Conservation (phyloP, 805 yeast genomes). For the Myxozyma mucilagina region DNA sequence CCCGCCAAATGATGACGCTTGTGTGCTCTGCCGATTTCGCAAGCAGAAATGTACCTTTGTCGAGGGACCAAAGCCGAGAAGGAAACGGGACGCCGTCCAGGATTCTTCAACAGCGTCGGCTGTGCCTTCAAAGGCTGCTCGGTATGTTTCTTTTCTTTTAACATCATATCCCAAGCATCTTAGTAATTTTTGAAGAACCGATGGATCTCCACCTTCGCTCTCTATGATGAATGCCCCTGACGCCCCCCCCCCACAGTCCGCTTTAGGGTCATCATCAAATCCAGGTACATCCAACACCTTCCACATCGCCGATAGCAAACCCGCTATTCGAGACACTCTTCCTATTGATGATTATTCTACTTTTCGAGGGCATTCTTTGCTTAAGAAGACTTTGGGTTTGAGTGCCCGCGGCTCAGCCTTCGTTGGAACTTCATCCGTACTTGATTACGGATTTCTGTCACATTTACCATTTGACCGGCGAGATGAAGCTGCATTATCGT, state of each 20-base stretch:
- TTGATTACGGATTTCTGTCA: conserved; percentile 70
- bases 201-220: background rate
- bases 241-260: background rate
- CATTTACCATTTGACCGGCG: conserved; percentile 64
- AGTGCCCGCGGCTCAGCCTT: conserved; percentile 90
- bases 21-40: conserved; percentile 75
- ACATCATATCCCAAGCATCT: background rate
- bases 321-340: conserved; percentile 26
- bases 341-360: conserved; percentile 69
- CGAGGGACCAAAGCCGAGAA: conserved; percentile 51
- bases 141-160: background rate
- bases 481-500: conserved; percentile 76
- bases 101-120: background rate
- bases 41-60: conserved; percentile 75
- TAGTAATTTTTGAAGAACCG: background rate
- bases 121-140: background rate
- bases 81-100: conserved; percentile 36
- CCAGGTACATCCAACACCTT: background rate
- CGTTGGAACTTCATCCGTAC: conserved; percentile 85
- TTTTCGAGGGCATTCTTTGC: conserved; percentile 61
- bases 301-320: background rate
- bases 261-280: background rate
- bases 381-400: conserved; percentile 67
- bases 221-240: background rate
- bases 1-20: conserved; percentile 52